Evolutionary conservation across 2,329 filamentous ascomycete genomes (phyloP).

Genomic region (Microsporum ferrugineum): DNA sequence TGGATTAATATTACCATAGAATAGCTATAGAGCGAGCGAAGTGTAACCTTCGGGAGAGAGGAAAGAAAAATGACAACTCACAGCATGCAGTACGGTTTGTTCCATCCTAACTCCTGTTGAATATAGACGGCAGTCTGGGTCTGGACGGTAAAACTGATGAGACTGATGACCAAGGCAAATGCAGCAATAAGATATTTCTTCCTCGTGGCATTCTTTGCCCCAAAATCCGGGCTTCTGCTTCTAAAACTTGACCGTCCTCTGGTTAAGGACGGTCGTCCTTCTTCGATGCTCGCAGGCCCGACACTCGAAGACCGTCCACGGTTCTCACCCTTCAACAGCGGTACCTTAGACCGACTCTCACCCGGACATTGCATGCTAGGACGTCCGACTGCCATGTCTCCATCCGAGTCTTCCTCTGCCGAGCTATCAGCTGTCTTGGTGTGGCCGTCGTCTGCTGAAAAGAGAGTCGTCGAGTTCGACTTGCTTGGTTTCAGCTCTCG

Average conservation of each 20-base stretch:
- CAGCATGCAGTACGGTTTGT: constrained; percentile 99
- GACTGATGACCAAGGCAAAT: constrained; percentile 68
- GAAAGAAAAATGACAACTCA: constrained; percentile 34
- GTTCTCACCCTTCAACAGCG: constrained; percentile 42
- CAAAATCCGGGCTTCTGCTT: constrained; percentile 60
- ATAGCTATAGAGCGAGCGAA: not conserved
- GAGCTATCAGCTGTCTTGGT: constrained; percentile 9
- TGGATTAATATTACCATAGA: too few relatives aligned
- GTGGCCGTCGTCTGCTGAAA: not conserved
- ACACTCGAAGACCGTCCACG: constrained; percentile 28
- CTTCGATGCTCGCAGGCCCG: constrained; percentile 22
- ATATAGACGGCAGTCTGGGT: constrained; percentile 94
- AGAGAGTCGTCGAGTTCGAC: not conserved
- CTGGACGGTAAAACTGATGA: constrained; percentile 84
- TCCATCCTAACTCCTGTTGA: constrained; percentile 81
- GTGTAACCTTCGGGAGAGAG: not conserved
- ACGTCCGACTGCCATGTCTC: constrained; percentile 36
- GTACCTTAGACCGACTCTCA: constrained; percentile 41
- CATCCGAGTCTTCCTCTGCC: constrained; percentile 31
- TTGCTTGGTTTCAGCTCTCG: not conserved
- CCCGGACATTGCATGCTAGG: constrained; percentile 38
- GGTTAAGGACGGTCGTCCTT: constrained; percentile 30
- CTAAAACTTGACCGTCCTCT: constrained; percentile 55
- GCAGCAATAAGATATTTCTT: constrained; percentile 80
- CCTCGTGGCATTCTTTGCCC: constrained; percentile 54